Conservation (phyloP, 2,329 filamentous ascomycete species). For the Paracorniculantispora psalliotae region DNA sequence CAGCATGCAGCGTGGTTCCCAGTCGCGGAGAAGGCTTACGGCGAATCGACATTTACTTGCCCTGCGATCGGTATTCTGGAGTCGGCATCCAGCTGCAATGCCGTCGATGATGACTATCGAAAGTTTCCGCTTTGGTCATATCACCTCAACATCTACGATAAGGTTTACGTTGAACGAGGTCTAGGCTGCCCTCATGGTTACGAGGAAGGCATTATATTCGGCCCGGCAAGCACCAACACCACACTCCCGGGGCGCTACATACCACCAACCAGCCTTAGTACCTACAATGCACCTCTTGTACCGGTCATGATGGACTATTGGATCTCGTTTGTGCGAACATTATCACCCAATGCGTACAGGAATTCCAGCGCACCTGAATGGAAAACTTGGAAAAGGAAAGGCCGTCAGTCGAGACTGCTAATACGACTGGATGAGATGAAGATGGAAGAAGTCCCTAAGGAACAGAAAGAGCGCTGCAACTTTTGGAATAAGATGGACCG, state of each 20-base stretch:
- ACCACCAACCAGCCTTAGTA: slow-evolving; percentile 31
- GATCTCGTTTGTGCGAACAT: slow-evolving; percentile 36
- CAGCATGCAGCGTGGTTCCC: slow-evolving; percentile 35
- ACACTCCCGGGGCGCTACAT: not conserved
- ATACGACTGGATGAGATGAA: slow-evolving; percentile 31
- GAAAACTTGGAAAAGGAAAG: slow-evolving; percentile 27
- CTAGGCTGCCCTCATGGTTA: slow-evolving; percentile 40
- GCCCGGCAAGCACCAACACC: slow-evolving; percentile 25
- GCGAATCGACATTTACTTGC: slow-evolving; percentile 36
- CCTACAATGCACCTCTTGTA: slow-evolving; percentile 35
- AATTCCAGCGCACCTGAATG: slow-evolving; percentile 29
- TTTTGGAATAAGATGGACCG: slow-evolving; percentile 34
- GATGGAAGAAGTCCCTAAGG: slow-evolving; percentile 30
- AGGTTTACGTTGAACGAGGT: slow-evolving; percentile 26
- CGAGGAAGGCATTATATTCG: slow-evolving; percentile 39
- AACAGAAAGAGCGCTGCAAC: slow-evolving; percentile 27
- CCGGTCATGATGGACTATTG: slow-evolving; percentile 40
- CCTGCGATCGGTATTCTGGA: slow-evolving; percentile 26
- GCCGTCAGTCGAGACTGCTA: slow-evolving; percentile 25
- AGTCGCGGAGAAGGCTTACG: slow-evolving; percentile 30
- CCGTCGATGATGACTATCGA: not conserved
- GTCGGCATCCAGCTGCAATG: not conserved
- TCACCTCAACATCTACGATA: slow-evolving; percentile 40
- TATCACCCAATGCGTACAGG: slow-evolving; percentile 34
- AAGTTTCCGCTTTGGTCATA: slow-evolving; percentile 33